Evolutionary conservation across 148 eudicot species (phyloP).

Genomic region (Chenopodium album): DNA sequence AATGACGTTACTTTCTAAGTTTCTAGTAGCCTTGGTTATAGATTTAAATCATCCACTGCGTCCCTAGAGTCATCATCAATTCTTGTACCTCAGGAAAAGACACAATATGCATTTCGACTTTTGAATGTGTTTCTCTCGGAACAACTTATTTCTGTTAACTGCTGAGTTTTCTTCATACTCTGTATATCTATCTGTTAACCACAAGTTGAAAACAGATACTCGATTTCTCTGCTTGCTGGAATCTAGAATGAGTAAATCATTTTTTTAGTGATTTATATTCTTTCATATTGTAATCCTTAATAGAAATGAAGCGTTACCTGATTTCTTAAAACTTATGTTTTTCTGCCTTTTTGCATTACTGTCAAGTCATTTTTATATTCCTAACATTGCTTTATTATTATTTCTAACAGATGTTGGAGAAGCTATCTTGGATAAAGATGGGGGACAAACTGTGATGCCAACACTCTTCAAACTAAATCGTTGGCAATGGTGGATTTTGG

Average conservation of each 20-base stretch:
- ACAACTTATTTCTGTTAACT: neutral
- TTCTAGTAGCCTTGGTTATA: neutral
- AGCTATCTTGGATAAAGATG: constrained; percentile 36
- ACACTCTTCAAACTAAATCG: constrained; percentile 45
- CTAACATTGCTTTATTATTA: neutral
- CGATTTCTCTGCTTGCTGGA: neutral
- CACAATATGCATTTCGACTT: neutral
- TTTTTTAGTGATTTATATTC: neutral
- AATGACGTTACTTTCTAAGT: neutral
- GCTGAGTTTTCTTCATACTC: neutral
- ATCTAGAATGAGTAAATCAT: neutral
- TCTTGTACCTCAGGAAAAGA: neutral
- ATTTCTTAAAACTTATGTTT: neutral
- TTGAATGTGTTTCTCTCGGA: neutral
- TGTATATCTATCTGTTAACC: neutral
- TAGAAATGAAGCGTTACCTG: neutral
- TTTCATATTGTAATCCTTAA: neutral
- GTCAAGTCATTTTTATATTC: neutral
- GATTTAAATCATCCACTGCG: neutral
- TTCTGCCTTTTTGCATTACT: neutral
- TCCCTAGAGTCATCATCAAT: neutral
- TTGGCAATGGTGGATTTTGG: constrained; percentile 77
- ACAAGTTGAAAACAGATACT: neutral
- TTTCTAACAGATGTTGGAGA: constrained; percentile 42
- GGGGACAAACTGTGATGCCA: constrained; percentile 24